A percentile compares a stretch with the other conserved stretches of the same genome.
Conservation (phyloP, 2,329 filamentous ascomycete genomes). For the Penicillium occitanis region DNA sequence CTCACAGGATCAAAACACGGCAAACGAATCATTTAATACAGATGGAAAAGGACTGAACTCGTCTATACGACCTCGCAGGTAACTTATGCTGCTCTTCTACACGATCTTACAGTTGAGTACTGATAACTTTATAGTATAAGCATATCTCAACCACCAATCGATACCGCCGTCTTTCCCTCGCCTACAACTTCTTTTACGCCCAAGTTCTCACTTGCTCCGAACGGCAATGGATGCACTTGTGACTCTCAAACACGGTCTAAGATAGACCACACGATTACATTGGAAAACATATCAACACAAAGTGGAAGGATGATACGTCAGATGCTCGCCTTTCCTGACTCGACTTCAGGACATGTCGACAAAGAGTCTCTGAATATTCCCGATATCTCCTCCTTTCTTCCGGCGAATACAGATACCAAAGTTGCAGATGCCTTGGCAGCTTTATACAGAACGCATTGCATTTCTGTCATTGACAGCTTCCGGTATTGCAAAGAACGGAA, state of each 20-base stretch:
- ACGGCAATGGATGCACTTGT: conserved; percentile 32
- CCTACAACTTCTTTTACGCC: conserved; percentile 41
- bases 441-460: conserved; percentile 91
- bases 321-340: conserved; percentile 40
- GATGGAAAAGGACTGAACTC: conserved; percentile 30
- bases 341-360: conserved; percentile 49
- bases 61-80: conserved; percentile 34
- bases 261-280: conserved; percentile 35
- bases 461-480: conserved; percentile 90
- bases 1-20: conserved; percentile 28
- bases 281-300: conserved; percentile 39
- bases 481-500: conserved; percentile 96
- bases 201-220: conserved; percentile 29
- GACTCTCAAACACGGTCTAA: conserved; percentile 30
- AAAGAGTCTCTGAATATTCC: conserved; percentile 77
- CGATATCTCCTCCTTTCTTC: conserved; percentile 78
- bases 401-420: conserved; percentile 77
- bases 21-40: conserved; percentile 24
- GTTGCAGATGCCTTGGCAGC: conserved; percentile 82
- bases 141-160: conserved; percentile 35
- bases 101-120: background rate
- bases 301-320: conserved; percentile 41
- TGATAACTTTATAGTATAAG: conserved; percentile 29
- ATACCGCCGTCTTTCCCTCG: conserved; percentile 43
- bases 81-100: conserved; percentile 14